phyloP scores from a whole-genome alignment of 345 rosid species.

The Schrenkiella parvula region DNA sequence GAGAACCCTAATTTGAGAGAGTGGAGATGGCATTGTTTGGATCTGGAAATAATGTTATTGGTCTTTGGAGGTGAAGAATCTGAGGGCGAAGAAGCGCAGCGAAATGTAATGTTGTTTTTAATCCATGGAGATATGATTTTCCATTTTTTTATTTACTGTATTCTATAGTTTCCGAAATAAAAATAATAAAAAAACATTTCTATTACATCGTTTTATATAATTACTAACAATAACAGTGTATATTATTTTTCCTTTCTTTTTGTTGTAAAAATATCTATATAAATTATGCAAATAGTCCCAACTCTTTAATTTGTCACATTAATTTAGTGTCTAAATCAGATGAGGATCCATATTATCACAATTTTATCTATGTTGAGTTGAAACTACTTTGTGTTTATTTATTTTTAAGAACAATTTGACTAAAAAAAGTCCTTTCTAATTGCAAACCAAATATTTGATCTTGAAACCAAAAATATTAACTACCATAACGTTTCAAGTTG shows the following conservation, averaged over 20 bases:
- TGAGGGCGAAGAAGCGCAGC: conserved; percentile 33
- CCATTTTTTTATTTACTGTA: background rate
- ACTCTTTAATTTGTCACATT: too few species aligned
- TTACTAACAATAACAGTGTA: background rate
- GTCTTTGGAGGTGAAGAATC: conserved; percentile 44
- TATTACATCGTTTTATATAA: background rate
- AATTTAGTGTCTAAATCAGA: too few species aligned
- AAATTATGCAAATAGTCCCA: background rate
- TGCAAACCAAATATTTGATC: background rate
- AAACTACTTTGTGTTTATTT: background rate
- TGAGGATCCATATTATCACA: background rate
- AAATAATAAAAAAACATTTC: background rate
- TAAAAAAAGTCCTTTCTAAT: background rate
- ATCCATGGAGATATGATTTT: conserved; percentile 29
- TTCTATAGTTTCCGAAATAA: background rate
- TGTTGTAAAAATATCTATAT: background rate
- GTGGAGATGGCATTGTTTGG: conserved; percentile 44
- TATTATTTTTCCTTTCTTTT: background rate
- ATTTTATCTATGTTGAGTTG: background rate
- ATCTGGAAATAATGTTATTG: conserved; percentile 36
- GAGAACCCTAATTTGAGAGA: conserved; percentile 37
- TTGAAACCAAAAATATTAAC: too few species aligned
- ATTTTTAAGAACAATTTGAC: background rate
- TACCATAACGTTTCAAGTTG: background rate
- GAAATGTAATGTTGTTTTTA: conserved; percentile 28